These are phyloP conservation scores for Glutinoglossum americanum DNA, from an alignment of 495 filamentous ascomycete genomes.

Conservation along the genomic window DNA sequence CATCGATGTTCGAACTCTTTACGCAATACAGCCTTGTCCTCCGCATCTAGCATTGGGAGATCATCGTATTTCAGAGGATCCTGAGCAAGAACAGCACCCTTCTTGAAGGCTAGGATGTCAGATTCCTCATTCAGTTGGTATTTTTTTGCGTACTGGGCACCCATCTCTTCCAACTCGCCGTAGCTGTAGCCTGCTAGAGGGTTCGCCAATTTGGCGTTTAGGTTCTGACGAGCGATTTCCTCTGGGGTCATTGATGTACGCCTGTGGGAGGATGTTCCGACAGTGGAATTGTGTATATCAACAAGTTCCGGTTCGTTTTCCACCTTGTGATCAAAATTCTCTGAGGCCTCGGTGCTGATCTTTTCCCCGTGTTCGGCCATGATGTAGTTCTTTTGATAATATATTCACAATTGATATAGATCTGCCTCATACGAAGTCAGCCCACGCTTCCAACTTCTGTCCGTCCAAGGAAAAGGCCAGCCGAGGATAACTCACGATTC, in stretches of 20 bases:
- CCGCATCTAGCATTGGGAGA: conserved; percentile 29
- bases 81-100: conserved; percentile 53
- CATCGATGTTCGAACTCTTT: conserved; percentile 47
- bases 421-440: background rate
- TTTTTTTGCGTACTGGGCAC: conserved; percentile 40
- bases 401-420: background rate
- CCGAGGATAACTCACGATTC: background rate
- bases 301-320: background rate
- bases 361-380: background rate
- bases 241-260: background rate
- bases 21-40: conserved; percentile 34
- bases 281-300: background rate
- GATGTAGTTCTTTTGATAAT: background rate
- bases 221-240: conserved; percentile 1
- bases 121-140: conserved; percentile 34
- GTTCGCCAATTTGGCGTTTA: conserved; percentile 41
- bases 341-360: background rate
- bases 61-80: conserved; percentile 29
- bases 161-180: conserved; percentile 36
- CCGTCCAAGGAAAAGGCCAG: background rate
- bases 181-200: conserved; percentile 43
- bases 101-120: conserved; percentile 46
- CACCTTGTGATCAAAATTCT: background rate
- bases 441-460: background rate
- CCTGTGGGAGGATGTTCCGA: background rate